A percentile compares a stretch with the other conserved stretches of the same genome.
These are phyloP conservation scores for Phaeosphaeria sp. DNA, from an alignment of 2,329 filamentous ascomycete genomes.

Conservation along the genomic window DNA sequence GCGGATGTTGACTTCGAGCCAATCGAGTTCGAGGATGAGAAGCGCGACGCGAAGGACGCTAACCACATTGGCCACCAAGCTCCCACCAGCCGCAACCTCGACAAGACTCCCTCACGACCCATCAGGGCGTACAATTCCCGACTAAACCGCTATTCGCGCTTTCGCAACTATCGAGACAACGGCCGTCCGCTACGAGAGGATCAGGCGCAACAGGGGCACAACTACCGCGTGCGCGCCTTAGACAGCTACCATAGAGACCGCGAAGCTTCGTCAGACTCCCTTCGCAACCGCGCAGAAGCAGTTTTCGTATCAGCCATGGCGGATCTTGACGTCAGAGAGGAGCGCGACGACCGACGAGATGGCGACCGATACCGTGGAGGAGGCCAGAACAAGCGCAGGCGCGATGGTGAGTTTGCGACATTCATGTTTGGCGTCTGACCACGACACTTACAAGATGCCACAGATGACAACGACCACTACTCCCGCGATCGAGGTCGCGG, in stretches of 20 bases:
- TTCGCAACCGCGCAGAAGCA: conserved; percentile 17
- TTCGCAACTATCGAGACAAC: background rate
- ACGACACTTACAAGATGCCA: conserved; percentile 7
- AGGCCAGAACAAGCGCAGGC: conserved; percentile 40
- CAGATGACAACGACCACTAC: conserved; percentile 39
- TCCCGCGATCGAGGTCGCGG: conserved; percentile 38
- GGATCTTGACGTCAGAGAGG: conserved; percentile 38
- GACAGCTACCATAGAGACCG: conserved; percentile 8
- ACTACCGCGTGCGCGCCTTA: conserved; percentile 8
- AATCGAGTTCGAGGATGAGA: background rate
- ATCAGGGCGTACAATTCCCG: conserved; percentile 8
- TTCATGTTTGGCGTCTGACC: background rate
- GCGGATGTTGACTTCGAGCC: background rate
- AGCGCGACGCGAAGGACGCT: background rate
- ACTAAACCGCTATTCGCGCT: background rate
- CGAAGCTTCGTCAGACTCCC: conserved; percentile 13
- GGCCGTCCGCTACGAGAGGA: background rate
- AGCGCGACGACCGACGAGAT: conserved; percentile 38
- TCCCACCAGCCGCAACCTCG: conserved; percentile 6
- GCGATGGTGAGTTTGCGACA: conserved; percentile 35
- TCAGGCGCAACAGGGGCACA: background rate
- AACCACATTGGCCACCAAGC: conserved; percentile 9
- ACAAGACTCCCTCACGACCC: conserved; percentile 22
- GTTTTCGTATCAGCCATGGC: conserved; percentile 31
- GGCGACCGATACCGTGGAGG: conserved; percentile 33